phyloP scores from a whole-genome alignment of 2,329 filamentous ascomycete species.

The Colletotrichum phormii region DNA sequence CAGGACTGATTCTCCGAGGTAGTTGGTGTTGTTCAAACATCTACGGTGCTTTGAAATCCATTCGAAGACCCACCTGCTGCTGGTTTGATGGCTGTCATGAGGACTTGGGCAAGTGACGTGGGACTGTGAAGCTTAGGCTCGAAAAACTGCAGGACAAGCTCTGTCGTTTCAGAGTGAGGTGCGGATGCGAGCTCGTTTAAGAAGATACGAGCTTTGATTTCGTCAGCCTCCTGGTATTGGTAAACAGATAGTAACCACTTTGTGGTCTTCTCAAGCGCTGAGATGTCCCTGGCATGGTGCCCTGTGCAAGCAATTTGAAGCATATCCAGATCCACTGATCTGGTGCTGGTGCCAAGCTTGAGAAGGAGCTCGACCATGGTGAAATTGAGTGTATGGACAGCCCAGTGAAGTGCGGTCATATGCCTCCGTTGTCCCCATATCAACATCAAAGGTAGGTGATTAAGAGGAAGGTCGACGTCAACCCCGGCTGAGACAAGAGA shows the following conservation, averaged over 20 bases:
- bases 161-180: neutral
- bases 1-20: neutral
- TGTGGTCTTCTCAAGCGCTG: too few species aligned
- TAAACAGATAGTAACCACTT: neutral
- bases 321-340: neutral
- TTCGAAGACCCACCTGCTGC: neutral
- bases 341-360: rapidly evolving
- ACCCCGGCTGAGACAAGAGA: neutral
- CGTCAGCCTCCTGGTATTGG: neutral
- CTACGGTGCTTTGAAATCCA: neutral
- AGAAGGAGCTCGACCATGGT: neutral
- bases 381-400: neutral
- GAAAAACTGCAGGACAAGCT: neutral
- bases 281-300: too few species aligned
- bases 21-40: neutral
- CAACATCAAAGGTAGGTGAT: neutral
- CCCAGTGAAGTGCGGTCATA: neutral
- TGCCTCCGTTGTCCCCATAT: too few species aligned
- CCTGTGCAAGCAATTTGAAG: neutral
- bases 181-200: neutral
- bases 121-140: neutral
- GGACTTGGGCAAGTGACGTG: neutral
- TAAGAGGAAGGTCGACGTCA: neutral
- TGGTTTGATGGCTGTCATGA: neutral
- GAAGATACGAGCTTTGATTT: neutral